Evolutionary conservation across 352 stramenopile genomes (phyloP).

Genomic region (Pelagophyceae sp.): DNA sequence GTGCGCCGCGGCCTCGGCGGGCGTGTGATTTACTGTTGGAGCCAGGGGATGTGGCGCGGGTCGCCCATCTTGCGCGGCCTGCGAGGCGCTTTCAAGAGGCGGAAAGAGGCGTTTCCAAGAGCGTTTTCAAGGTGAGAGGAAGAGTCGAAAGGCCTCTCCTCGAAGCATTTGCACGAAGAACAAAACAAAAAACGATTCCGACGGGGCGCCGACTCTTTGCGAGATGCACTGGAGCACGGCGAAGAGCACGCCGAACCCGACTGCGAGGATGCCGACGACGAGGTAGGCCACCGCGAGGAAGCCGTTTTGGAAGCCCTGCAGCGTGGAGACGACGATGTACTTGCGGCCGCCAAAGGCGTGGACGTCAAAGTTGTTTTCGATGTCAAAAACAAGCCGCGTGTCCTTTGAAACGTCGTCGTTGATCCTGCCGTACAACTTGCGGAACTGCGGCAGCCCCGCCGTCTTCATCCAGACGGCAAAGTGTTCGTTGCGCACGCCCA

Average conservation of each 20-base stretch:
- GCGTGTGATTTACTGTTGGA: not conserved
- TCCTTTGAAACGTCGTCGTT: constrained; percentile 73
- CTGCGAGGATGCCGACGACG: constrained; percentile 81
- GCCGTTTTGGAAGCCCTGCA: constrained; percentile 88
- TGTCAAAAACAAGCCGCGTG: constrained; percentile 76
- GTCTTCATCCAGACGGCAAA: constrained; percentile 99
- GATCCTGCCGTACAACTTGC: constrained; percentile 99
- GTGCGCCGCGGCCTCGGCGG: no score
- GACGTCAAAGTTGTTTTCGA: constrained; percentile 92
- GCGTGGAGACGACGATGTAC: constrained; percentile 88
- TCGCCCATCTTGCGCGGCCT: not conserved
- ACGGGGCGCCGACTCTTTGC: no score
- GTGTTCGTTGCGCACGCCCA: constrained; percentile 93
- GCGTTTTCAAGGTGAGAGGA: no score
- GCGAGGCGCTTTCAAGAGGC: no score
- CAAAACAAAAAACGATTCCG: no score
- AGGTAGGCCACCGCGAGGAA: constrained; percentile 93
- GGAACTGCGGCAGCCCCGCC: constrained; percentile 91
- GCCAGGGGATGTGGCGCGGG: not conserved
- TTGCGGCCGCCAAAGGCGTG: constrained; percentile 88
- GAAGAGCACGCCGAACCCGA: constrained; percentile 85
- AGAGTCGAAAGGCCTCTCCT: no score
- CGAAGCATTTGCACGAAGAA: no score
- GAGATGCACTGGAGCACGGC: constrained; percentile 71
- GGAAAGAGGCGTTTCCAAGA: no score